Evolutionary conservation across 2,329 filamentous ascomycete species (phyloP).

Genomic region (Trichoderma polysporum): DNA sequence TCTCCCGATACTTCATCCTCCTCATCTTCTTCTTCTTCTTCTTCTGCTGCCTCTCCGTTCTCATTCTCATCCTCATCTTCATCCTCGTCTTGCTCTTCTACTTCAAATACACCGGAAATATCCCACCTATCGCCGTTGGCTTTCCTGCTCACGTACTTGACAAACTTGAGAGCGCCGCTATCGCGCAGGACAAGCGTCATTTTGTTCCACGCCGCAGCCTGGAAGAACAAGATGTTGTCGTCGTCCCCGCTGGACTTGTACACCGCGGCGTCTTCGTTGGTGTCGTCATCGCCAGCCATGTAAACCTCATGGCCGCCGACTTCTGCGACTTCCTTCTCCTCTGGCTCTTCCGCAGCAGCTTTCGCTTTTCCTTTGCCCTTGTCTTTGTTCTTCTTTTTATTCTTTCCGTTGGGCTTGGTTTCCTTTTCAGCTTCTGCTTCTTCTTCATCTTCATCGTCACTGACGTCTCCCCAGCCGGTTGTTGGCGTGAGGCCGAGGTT

Average conservation of each 20-base stretch:
- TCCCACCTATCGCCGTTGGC: conserved; percentile 94
- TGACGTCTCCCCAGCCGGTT: conserved; percentile 76
- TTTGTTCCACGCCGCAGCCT: conserved; percentile 77
- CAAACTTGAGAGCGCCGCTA: conserved; percentile 81
- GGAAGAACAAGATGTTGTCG: conserved; percentile 64
- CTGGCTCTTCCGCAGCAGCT: conserved; percentile 28
- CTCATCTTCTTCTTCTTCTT: conserved; percentile 46
- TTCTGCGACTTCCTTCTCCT: conserved; percentile 47
- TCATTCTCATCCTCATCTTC: conserved; percentile 36
- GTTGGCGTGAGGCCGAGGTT: conserved; percentile 86
- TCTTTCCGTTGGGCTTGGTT: conserved; percentile 31
- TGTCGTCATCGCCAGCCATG: conserved; percentile 83
- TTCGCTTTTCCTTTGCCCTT: conserved; percentile 34
- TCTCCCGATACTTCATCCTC: conserved; percentile 42
- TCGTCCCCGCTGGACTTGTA: conserved; percentile 81
- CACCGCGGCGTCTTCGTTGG: conserved; percentile 74
- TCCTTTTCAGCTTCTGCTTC: conserved; percentile 35
- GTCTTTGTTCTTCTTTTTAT: conserved; percentile 29
- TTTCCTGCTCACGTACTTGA: conserved; percentile 86
- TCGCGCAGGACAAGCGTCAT: conserved; percentile 89
- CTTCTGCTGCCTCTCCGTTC: conserved; percentile 32
- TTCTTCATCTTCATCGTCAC: conserved; percentile 46
- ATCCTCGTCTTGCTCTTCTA: conserved; percentile 55
- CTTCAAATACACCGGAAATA: conserved; percentile 74
- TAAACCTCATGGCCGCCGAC: conserved; percentile 84